Percentiles rank a stretch among this genome's conserved stretches.
phyloP scores from a whole-genome alignment of 495 filamentous ascomycete genomes.

The Penicillium subrubescens region DNA sequence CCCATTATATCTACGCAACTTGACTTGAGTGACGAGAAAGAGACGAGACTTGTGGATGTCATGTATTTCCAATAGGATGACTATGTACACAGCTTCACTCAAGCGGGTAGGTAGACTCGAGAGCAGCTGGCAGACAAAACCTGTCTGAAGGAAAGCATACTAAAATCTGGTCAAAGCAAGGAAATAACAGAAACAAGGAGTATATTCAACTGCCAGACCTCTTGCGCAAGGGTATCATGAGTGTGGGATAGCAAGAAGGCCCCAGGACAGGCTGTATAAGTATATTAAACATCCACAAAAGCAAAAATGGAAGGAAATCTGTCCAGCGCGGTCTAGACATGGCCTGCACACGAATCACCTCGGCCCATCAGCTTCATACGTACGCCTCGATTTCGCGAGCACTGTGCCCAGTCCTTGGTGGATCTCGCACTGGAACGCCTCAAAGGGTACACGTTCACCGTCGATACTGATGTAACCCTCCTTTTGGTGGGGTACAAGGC shows the following conservation, averaged over 20 bases:
- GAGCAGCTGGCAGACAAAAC: background rate
- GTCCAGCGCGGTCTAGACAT: background rate
- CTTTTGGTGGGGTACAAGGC: constrained; percentile 72
- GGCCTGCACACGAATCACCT: constrained; percentile 14
- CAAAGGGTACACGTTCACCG: constrained; percentile 83
- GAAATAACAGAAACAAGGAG: background rate
- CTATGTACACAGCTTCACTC: background rate
- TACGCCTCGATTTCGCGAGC: constrained; percentile 66
- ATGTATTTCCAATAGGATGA: background rate
- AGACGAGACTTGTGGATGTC: background rate
- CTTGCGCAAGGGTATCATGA: constrained; percentile 43
- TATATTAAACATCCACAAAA: constrained; percentile 11
- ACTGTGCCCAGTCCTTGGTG: constrained; percentile 84
- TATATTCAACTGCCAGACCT: constrained; percentile 17
- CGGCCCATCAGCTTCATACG: constrained; percentile 72
- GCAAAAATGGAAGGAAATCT: constrained; percentile 1
- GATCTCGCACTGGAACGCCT: constrained; percentile 87
- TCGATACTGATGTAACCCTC: constrained; percentile 92
- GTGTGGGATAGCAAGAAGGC: constrained; percentile 20
- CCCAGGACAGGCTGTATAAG: constrained; percentile 10
- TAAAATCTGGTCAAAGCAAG: background rate
- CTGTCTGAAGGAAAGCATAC: background rate
- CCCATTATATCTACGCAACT: background rate
- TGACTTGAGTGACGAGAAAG: background rate
- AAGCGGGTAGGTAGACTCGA: background rate